Evolutionary conservation across 176 grass and related monocot genomes (phyloP), one percentile per base, ranked within the genome.

Genomic region (Zoysia pacifica): DNA sequence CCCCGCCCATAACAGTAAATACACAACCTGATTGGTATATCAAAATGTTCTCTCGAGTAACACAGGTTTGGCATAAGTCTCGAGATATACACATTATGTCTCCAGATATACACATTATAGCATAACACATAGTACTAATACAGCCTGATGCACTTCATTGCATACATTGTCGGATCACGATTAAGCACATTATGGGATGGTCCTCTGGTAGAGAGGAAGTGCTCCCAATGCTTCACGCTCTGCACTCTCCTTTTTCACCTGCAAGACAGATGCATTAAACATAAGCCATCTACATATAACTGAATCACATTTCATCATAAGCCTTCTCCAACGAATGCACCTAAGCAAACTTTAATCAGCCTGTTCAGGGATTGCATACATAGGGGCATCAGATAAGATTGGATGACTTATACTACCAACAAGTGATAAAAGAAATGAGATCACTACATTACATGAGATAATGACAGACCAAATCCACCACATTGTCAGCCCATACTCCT

Each of bases 211-310:
- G 13, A 96, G 82, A 41, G 90, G 90, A 71, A 96, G 90, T 49
- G 90, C 93, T 84, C 90, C 90, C 20, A 96, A 69, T 65, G 90
- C 93, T 67, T 96, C 90, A 66, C 90, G 87, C 60, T 96, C 93
- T 39, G 90, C 79, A 10, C 59, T 79, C 84, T 96, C 87, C 79
- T 85, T 95, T 87, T 95, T 90, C 28, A 95, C 90, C 93, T 92
- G 84, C 51, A 74, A 79, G 45, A 38, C 9, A 62, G 14, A 51
- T 47, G 73, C 11, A 38, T 82, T 60, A 82, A 46, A 78, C 43
- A 74, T 5, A 65, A 39, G 11, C 2, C 43, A 68, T 11, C n/a
- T 38, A n/a, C 13, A 37, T 35, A 6, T 58, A 20, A 36, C 47
- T 16, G 35, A 12, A 10, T 16, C 35, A 35, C 46, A 74, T 76